Conservation (phyloP, 805 yeast species). For the Brettanomyces nanus region DNA sequence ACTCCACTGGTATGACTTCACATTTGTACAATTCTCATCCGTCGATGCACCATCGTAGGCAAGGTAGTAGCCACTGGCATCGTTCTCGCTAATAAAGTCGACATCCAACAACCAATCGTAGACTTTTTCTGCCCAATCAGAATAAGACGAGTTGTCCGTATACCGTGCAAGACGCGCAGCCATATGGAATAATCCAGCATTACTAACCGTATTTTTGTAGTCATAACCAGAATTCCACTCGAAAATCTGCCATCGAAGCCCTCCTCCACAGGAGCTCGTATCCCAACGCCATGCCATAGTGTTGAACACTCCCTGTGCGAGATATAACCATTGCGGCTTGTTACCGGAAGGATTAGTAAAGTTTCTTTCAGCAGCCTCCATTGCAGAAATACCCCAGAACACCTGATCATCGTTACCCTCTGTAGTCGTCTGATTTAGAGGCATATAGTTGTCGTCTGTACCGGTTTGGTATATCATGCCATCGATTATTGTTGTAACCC, state of each 20-base stretch:
- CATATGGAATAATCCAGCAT: constrained; percentile 80
- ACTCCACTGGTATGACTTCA: constrained; percentile 67
- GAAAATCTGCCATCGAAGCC: constrained; percentile 94
- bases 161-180: constrained; percentile 84
- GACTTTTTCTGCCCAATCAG: constrained; percentile 63
- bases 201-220: constrained; percentile 87
- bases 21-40: constrained; percentile 50
- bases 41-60: constrained; percentile 66
- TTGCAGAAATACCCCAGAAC: constrained; percentile 91
- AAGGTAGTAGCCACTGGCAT: constrained; percentile 29
- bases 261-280: constrained; percentile 64
- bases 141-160: constrained; percentile 65
- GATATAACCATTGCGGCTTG: constrained; percentile 68
- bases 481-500: constrained; percentile 45
- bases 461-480: constrained; percentile 73
- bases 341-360: constrained; percentile 59
- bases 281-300: constrained; percentile 93
- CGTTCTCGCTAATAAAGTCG: constrained; percentile 35
- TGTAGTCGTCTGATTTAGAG: constrained; percentile 78
- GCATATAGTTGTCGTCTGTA: constrained; percentile 69
- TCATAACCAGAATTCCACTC: constrained; percentile 91
- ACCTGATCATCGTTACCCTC: constrained; percentile 99
- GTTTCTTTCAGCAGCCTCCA: constrained; percentile 87
- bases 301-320: constrained; percentile 86
- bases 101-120: constrained; percentile 73